Conservation (phyloP, 1,139 yeast species). For the Wickerhamiella pararugosa region DNA sequence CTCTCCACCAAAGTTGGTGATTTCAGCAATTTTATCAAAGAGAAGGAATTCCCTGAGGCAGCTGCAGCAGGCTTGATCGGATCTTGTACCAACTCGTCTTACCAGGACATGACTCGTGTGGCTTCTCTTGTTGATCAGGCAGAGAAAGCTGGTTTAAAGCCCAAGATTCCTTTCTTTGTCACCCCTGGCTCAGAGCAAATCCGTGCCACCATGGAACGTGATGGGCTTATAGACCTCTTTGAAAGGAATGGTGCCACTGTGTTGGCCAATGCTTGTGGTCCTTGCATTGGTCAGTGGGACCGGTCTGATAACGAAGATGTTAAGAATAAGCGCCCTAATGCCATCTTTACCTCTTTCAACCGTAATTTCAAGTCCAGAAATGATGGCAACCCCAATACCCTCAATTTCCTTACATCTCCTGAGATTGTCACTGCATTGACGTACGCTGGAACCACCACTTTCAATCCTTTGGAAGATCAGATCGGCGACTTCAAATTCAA, state of each 20-base stretch:
- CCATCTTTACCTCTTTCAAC: conserved; percentile 90
- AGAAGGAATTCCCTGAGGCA: conserved; percentile 65
- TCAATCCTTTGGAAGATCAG: conserved; percentile 74
- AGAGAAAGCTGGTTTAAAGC: conserved; percentile 67
- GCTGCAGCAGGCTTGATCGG: conserved; percentile 91
- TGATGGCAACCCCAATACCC: conserved; percentile 93
- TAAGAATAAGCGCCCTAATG: conserved; percentile 44
- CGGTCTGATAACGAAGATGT: conserved; percentile 38
- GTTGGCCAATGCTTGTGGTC: conserved; percentile 96
- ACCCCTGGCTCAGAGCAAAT: conserved; percentile 99
- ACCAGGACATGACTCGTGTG: conserved; percentile 95
- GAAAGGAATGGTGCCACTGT: conserved; percentile 79
- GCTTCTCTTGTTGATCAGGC: conserved; percentile 81
- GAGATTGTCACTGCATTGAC: conserved; percentile 95
- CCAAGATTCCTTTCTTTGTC: conserved; percentile 82
- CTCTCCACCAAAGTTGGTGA: conserved; percentile 71
- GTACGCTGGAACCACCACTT: conserved; percentile 77
- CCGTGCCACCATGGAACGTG: conserved; percentile 92
- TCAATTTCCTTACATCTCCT: conserved; percentile 93
- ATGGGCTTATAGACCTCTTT: conserved; percentile 70
- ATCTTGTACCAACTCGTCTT: conserved; percentile 93
- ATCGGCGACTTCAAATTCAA: conserved; percentile 58
- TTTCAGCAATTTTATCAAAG: conserved; percentile 46
- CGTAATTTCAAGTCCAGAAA: conserved; percentile 95
- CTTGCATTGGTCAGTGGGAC: conserved; percentile 99